Conservation (phyloP, 306 rosid species). For the Luffa acutangula region DNA sequence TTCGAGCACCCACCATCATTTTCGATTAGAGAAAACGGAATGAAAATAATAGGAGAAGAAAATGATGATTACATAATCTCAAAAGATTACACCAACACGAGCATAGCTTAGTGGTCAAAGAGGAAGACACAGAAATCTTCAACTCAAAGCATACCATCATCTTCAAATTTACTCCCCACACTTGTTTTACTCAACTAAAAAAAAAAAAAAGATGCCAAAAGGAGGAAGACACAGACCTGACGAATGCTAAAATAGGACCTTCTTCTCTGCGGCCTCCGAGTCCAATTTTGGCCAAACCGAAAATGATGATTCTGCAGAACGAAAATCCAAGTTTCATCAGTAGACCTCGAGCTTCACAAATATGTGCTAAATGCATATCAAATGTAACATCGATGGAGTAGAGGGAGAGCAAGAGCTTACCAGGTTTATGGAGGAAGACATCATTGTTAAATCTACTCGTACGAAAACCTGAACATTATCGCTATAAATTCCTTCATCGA, state of each 20-base stretch:
- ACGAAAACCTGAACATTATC: background rate
- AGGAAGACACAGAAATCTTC: background rate
- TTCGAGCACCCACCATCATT: background rate
- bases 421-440: background rate
- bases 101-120: background rate
- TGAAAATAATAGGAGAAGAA: background rate
- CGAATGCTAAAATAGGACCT: background rate
- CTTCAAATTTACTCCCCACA: background rate
- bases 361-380: background rate
- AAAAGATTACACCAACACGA: background rate
- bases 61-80: background rate
- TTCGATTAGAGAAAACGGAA: background rate
- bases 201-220: background rate
- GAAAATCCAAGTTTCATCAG: background rate
- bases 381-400: background rate
- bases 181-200: background rate
- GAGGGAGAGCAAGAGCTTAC: background rate
- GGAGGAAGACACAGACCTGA: background rate
- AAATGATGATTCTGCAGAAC: background rate
- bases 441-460: background rate
- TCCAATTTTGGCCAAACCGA: background rate
- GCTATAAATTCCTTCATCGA: background rate
- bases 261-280: background rate
- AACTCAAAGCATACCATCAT: too few species aligned
- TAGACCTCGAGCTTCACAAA: background rate